Evolutionary conservation across 2,329 filamentous ascomycete species (phyloP).

Genomic region (Fusarium bulbicola): DNA sequence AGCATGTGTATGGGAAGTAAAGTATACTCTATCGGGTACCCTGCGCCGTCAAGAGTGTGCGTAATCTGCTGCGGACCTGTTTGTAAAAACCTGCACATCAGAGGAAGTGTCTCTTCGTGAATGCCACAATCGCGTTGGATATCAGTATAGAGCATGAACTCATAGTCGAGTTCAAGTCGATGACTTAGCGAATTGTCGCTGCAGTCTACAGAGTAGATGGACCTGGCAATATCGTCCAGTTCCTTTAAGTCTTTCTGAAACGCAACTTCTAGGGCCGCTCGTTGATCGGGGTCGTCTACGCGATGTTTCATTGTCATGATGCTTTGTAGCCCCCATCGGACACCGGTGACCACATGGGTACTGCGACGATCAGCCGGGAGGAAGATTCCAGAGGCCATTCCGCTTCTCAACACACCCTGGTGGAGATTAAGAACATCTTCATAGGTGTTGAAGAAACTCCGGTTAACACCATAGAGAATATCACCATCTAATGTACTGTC

Average conservation of each 20-base stretch:
- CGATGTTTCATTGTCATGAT: conserved; percentile 3
- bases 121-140: background rate
- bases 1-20: conserved; percentile 7
- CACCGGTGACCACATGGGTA: conserved; percentile 20
- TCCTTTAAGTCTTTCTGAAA: conserved; percentile 7
- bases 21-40: conserved; percentile 13
- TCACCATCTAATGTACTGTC: background rate
- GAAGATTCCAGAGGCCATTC: rapidly evolving
- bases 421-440: background rate
- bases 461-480: background rate
- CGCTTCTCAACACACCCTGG: rapidly evolving
- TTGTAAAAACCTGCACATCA: background rate
- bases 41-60: background rate
- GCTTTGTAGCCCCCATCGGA: conserved; percentile 24
- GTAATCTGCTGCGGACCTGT: background rate
- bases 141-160: conserved; percentile 24
- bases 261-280: rapidly evolving
- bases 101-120: background rate
- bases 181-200: background rate
- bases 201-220: background rate
- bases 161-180: conserved; percentile 1
- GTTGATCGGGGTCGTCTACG: background rate
- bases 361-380: background rate
- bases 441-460: background rate
- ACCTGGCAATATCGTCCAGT: background rate